phyloP scores from a whole-genome alignment of 1,284 basidiomycete genomes.

The Tetrapyrgos nigripes region DNA sequence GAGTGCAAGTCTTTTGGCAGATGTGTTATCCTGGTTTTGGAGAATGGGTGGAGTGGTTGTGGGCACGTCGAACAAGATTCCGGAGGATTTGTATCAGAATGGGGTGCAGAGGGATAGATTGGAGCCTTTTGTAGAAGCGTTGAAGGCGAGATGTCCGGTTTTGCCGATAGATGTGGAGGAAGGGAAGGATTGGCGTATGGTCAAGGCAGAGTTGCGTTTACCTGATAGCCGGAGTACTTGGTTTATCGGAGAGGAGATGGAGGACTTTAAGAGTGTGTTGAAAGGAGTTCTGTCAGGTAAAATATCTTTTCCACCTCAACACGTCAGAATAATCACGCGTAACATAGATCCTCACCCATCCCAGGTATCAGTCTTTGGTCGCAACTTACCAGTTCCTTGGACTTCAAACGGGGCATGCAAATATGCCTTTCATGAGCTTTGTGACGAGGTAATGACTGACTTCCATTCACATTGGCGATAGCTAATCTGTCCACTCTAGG shows the following conservation, averaged over 20 bases:
- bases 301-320: neutral
- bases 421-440: constrained; percentile 69
- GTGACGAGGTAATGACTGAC: constrained; percentile 52
- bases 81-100: constrained; percentile 73
- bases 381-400: constrained; percentile 56
- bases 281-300: constrained; percentile 2
- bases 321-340: neutral
- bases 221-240: constrained; percentile 33
- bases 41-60: constrained; percentile 74
- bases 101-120: constrained; percentile 72
- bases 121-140: constrained; percentile 67
- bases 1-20: constrained; percentile 68
- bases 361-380: constrained; percentile 46
- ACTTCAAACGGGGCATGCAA: constrained; percentile 48
- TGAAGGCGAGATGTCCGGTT: constrained; percentile 69
- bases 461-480: neutral
- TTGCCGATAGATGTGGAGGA: constrained; percentile 43
- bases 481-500: constrained; percentile 1
- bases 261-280: constrained; percentile 1
- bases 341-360: constrained; percentile 14
- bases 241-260: constrained; percentile 28
- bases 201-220: constrained; percentile 15
- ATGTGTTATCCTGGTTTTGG: constrained; percentile 80
- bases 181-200: constrained; percentile 34
- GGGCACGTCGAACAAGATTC: constrained; percentile 63